Conservation (phyloP, 768 basidiomycete species). For the Xerocomellus intermedius region DNA sequence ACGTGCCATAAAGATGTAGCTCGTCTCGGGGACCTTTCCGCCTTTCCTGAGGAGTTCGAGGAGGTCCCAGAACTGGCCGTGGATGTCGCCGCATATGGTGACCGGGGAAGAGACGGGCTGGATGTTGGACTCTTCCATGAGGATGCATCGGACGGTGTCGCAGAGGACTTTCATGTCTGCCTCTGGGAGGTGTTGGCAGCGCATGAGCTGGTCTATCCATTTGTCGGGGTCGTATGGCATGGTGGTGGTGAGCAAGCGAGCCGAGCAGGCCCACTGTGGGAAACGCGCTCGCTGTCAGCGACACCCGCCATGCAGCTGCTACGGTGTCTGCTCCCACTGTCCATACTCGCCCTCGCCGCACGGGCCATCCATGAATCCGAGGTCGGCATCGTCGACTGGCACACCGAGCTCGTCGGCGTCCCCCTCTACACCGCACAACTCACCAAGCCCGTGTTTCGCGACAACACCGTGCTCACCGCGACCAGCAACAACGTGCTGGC, state of each 20-base stretch:
- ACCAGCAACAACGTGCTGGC: slow-evolving; percentile 78
- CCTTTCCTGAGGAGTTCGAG: slow-evolving; percentile 86
- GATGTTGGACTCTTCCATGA: slow-evolving; percentile 97
- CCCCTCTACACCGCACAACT: slow-evolving; percentile 52
- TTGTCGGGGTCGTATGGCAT: slow-evolving; percentile 57
- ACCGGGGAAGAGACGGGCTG: slow-evolving; percentile 95
- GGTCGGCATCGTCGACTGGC: slow-evolving; percentile 85
- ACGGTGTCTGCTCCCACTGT: slow-evolving; percentile 18
- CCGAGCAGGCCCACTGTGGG: slow-evolving; percentile 14
- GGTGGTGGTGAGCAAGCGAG: neutral
- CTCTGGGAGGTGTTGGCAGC: slow-evolving; percentile 87
- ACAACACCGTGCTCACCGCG: slow-evolving; percentile 59
- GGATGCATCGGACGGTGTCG: slow-evolving; percentile 80
- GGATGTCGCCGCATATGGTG: slow-evolving; percentile 94
- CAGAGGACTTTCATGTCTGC: slow-evolving; percentile 92
- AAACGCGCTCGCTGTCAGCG: neutral
- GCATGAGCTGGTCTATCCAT: slow-evolving; percentile 87
- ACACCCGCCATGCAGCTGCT: slow-evolving; percentile 16
- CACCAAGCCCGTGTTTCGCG: slow-evolving; percentile 62
- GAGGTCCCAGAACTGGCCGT: slow-evolving; percentile 97
- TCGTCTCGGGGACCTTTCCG: slow-evolving; percentile 81
- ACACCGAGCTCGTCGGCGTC: slow-evolving; percentile 72
- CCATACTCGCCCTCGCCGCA: slow-evolving; percentile 23
- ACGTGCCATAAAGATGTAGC: slow-evolving; percentile 96
- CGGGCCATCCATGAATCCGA: slow-evolving; percentile 68